These are phyloP conservation scores for Skeletonema menzelii DNA, from an alignment of 108 stramenopile species.

Conservation along the genomic window DNA sequence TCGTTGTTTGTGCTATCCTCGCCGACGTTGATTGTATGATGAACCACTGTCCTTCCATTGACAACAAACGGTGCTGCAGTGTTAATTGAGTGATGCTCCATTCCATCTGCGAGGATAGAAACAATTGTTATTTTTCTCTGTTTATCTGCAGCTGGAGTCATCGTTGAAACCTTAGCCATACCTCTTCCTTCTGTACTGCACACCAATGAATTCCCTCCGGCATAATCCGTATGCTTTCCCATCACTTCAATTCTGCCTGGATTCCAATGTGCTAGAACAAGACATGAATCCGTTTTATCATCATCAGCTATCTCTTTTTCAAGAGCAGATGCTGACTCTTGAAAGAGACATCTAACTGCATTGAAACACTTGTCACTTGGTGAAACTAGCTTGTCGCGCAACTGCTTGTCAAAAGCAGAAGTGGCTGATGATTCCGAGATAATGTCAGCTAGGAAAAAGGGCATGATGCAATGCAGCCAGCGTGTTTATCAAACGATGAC, in stretches of 20 bases:
- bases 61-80: slow-evolving; percentile 11
- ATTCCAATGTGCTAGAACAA: neutral
- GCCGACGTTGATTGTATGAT: slow-evolving; percentile 10
- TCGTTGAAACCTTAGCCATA: slow-evolving; percentile 19
- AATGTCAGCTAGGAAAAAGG: neutral
- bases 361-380: neutral
- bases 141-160: neutral
- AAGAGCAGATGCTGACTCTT: neutral
- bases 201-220: slow-evolving; percentile 26
- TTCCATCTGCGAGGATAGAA: slow-evolving; percentile 16
- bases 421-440: neutral
- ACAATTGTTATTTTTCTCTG: slow-evolving; percentile 16
- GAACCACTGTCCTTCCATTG: slow-evolving; percentile 20
- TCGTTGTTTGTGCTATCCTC: neutral
- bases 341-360: neutral
- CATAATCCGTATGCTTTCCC: slow-evolving; percentile 39
- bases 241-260: slow-evolving; percentile 33
- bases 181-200: slow-evolving; percentile 16
- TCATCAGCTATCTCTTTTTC: neutral
- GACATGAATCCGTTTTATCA: neutral
- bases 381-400: neutral
- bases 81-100: slow-evolving; percentile 7
- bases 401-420: neutral
- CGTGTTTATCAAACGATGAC: too few relatives aligned
- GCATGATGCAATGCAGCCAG: too few relatives aligned